Percentiles rank a stretch among this genome's conserved stretches.
phyloP scores from a whole-genome alignment of 2,329 filamentous ascomycete species.

The Trichoderma atroviride region DNA sequence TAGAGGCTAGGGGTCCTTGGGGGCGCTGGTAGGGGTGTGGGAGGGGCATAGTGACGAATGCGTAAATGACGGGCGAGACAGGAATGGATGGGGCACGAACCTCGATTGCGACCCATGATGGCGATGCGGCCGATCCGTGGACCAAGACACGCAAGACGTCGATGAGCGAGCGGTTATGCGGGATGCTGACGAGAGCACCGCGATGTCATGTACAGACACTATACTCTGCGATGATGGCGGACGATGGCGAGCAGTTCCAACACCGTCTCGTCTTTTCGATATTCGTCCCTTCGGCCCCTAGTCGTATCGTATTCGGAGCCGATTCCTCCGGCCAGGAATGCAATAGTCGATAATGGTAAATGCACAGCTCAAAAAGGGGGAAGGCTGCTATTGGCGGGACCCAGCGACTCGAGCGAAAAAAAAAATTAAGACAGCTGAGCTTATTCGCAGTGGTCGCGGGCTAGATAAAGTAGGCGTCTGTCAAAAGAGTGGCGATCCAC shows the following conservation, averaged over 20 bases:
- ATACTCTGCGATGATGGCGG: not conserved
- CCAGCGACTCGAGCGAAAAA: constrained; percentile 3
- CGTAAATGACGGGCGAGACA: constrained; percentile 22
- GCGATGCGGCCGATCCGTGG: constrained; percentile 19
- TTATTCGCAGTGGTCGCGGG: not conserved
- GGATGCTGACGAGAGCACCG: not conserved
- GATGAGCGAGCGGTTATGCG: not conserved
- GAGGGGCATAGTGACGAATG: constrained; percentile 17
- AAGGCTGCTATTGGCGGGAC: constrained; percentile 16
- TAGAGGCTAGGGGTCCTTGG: constrained; percentile 19
- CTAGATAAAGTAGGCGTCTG: not conserved
- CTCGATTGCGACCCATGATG: constrained; percentile 60
- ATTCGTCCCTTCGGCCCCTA: not conserved
- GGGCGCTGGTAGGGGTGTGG: constrained; percentile 8
- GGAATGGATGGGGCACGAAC: constrained; percentile 45
- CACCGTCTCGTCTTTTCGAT: not conserved
- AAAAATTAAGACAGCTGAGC: not conserved
- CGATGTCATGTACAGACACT: constrained; percentile 10
- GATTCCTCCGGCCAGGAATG: not conserved
- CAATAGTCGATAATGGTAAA: not conserved
- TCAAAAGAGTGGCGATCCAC: not conserved
- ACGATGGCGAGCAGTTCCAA: not conserved
- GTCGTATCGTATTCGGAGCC: not conserved
- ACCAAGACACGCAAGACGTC: not conserved
- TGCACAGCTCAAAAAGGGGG: not conserved